Percentiles rank a stretch among this genome's conserved stretches.
These are phyloP conservation scores for Glarea lozoyensis DNA, from an alignment of 495 filamentous ascomycete genomes.

Conservation along the genomic window DNA sequence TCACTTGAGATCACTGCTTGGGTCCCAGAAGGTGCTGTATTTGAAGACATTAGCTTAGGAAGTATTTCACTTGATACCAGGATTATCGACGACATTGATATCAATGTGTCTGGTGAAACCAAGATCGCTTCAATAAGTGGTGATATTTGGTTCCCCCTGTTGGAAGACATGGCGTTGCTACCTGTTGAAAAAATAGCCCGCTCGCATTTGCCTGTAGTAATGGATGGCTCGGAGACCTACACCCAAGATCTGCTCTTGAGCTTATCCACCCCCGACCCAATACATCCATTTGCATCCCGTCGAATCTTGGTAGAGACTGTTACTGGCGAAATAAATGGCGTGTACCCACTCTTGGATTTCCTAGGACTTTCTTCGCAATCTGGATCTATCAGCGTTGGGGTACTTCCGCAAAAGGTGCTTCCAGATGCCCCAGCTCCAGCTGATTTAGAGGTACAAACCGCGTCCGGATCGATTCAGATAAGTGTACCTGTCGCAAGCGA, in stretches of 20 bases:
- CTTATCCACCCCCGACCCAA: neutral
- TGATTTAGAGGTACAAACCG: constrained; percentile 9
- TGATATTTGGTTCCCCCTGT: constrained; percentile 10
- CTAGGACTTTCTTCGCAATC: constrained; percentile 6
- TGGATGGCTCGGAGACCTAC: neutral
- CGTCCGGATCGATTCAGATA: constrained; percentile 13
- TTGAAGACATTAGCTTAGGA: constrained; percentile 10
- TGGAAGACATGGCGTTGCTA: neutral
- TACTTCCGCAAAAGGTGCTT: constrained; percentile 5
- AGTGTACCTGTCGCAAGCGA: constrained; percentile 9
- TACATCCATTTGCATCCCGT: constrained; percentile 13
- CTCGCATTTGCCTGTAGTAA: neutral
- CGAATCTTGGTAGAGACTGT: constrained; percentile 8
- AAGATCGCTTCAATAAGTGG: constrained; percentile 13
- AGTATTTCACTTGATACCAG: constrained; percentile 10
- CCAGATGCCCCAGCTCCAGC: constrained; percentile 6
- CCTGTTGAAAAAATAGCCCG: neutral
- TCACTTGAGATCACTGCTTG: constrained; percentile 18
- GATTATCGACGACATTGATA: constrained; percentile 15
- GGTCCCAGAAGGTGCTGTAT: constrained; percentile 16
- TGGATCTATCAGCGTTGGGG: constrained; percentile 5
- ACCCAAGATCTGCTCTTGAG: neutral
- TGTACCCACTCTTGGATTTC: constrained; percentile 7
- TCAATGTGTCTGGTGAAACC: constrained; percentile 8
- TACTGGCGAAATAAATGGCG: constrained; percentile 10